These are phyloP conservation scores for Suillus tomentosus DNA, from an alignment of 768 basidiomycete genomes.

Conservation along the genomic window DNA sequence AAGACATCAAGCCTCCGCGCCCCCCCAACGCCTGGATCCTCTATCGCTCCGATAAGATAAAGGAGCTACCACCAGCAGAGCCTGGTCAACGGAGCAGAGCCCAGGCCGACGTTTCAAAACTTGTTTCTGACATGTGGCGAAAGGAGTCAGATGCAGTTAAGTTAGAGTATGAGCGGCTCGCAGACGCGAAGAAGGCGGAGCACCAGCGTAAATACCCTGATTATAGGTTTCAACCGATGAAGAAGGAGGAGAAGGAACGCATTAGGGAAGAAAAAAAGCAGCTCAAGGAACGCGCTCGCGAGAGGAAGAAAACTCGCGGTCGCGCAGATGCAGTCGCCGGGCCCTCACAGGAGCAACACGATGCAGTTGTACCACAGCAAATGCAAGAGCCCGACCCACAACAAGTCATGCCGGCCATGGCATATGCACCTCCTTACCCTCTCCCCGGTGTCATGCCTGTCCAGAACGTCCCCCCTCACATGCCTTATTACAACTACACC, in stretches of 20 bases:
- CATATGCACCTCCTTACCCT: constrained; percentile 7
- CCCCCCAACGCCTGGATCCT: constrained; percentile 86
- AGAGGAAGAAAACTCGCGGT: constrained; percentile 23
- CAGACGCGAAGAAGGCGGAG: constrained; percentile 53
- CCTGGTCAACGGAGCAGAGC: constrained; percentile 39
- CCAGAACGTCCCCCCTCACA: constrained; percentile 9
- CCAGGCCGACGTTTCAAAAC: constrained; percentile 66
- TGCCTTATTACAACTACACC: constrained; percentile 25
- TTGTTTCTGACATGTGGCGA: constrained; percentile 67
- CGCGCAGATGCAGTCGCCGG: constrained; percentile 20
- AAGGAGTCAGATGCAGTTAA: constrained; percentile 50
- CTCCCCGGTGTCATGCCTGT: constrained; percentile 13
- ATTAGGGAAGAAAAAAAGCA: constrained; percentile 42
- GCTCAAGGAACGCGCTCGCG: constrained; percentile 40
- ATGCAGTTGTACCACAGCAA: background rate
- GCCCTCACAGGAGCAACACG: background rate
- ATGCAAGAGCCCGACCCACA: background rate
- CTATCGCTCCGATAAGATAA: constrained; percentile 65
- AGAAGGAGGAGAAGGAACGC: constrained; percentile 51
- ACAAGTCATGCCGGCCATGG: constrained; percentile 1
- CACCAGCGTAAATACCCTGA: constrained; percentile 54
- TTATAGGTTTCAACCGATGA: constrained; percentile 60
- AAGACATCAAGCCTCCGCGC: constrained; percentile 46
- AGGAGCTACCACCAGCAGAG: constrained; percentile 39
- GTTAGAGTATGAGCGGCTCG: constrained; percentile 51